Evolutionary conservation across 305 asterid genomes (phyloP).

Genomic region (Rubia peregrina): DNA sequence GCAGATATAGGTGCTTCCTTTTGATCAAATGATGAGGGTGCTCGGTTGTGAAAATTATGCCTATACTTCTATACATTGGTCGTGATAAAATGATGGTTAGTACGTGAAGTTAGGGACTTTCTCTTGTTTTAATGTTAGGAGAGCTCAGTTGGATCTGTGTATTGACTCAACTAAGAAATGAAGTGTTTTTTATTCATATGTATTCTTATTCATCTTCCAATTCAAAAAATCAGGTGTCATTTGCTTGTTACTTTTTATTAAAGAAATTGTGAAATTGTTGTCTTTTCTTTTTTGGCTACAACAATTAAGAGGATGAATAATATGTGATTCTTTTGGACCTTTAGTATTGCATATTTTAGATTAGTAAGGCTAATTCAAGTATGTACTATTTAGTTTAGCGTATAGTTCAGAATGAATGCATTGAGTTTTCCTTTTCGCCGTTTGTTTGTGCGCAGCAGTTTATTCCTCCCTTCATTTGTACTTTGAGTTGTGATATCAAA

Average conservation of each 20-base stretch:
- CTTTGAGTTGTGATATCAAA: background rate
- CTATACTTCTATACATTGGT: background rate
- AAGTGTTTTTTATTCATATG: background rate
- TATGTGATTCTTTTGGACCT: too few species aligned
- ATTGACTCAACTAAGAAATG: background rate
- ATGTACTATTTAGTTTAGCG: too few species aligned
- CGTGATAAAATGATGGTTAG: background rate
- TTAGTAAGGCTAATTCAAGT: too few species aligned
- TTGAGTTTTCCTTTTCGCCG: background rate
- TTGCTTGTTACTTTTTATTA: too few species aligned
- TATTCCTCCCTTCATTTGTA: background rate
- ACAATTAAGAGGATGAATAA: too few species aligned
- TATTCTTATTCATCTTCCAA: background rate
- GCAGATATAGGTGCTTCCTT: background rate
- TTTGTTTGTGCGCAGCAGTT: background rate
- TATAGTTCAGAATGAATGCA: too few species aligned
- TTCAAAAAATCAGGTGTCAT: too few species aligned
- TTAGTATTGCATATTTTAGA: too few species aligned
- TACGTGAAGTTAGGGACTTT: background rate
- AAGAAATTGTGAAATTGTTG: too few species aligned
- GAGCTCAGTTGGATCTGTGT: background rate
- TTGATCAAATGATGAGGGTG: background rate
- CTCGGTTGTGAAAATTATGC: too few species aligned
- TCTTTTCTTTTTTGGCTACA: too few species aligned
- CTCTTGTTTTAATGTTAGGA: background rate